Base-by-base conservation (phyloP, 192 early-diverging fungal genomes). In the Backusella sp. region DNA sequence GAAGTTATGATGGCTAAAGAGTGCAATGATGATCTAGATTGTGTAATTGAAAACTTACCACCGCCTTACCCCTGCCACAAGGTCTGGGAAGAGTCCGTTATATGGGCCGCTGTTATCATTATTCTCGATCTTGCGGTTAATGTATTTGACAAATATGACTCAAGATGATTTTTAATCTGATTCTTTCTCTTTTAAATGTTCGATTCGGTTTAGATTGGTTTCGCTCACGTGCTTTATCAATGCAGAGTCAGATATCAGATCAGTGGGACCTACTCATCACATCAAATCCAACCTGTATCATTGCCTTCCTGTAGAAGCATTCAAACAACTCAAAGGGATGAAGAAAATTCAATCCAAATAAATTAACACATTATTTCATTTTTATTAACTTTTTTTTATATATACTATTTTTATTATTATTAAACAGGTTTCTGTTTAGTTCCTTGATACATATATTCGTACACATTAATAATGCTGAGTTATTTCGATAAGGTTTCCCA, bases 401-500 rank as follows among this genome's bases (percentile, higher is more conserved):
- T 59, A 12, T 62, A n/a, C 11, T 23, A 28, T 59, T 26, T 26
- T 26, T 26, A 26, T 59, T 26, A 14, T 62, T 28, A n/a, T 62
- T 62, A 23, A 28, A 12, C 26, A 26, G 21, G 23, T 62, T 62
- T 62, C 17, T n/a, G 15, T 52, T 19, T 17, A n/a, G 3, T 52
- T 53, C 19, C 42, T 44, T 5, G 32, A 32, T 32, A 32, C 3
- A 32, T 21, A 62, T 62, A 62, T 11, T 62, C 11, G 3, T 62
- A 62, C 56, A 62, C 12, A 28, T 28, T 62, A 28, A 3, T 62
- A 11, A 1, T 62, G 28, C 26, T 28, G 28, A 26, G 9, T 28
- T 62, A 62, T 62, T 62, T 62, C 26, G 56, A 28, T 62, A 62
- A 62, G 23, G 62, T 74, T 41, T 76, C 65, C 37, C 73, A 62